Percentiles rank a stretch among this genome's conserved stretches.
These are phyloP conservation scores for Radiomyces spectabilis DNA, from an alignment of 192 early-diverging fungal genomes.

Conservation along the genomic window DNA sequence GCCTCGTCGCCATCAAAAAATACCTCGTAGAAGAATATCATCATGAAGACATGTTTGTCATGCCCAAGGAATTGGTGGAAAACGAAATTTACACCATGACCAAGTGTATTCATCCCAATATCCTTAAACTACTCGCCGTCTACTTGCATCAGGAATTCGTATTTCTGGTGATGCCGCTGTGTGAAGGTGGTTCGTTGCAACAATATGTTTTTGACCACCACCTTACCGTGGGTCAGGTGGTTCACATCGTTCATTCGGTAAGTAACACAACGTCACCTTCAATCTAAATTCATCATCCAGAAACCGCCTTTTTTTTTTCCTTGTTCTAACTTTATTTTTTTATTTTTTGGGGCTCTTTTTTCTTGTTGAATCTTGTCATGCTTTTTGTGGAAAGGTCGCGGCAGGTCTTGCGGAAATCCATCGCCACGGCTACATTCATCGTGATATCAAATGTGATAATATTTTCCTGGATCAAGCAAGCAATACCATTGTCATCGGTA, in stretches of 20 bases:
- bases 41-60: slow-evolving; percentile 25
- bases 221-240: slow-evolving; percentile 23
- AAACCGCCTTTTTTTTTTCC: neutral
- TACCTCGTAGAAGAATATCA: slow-evolving; percentile 25
- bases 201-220: slow-evolving; percentile 31
- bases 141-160: slow-evolving; percentile 25
- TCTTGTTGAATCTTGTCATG: neutral
- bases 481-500: slow-evolving; percentile 29
- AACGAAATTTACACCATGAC: slow-evolving; percentile 35
- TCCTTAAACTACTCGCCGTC: slow-evolving; percentile 21
- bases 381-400: slow-evolving; percentile 15
- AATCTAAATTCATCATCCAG: too few species aligned
- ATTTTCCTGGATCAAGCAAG: slow-evolving; percentile 23
- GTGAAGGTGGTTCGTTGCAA: slow-evolving; percentile 28
- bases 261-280: too few species aligned
- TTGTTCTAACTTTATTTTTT: neutral
- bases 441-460: slow-evolving; percentile 36
- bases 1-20: slow-evolving; percentile 28
- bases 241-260: slow-evolving; percentile 24
- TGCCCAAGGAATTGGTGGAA: slow-evolving; percentile 30
- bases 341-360: too few species aligned
- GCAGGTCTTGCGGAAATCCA: slow-evolving; percentile 28
- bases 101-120: slow-evolving; percentile 23
- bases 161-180: slow-evolving; percentile 28
- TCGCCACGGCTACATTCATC: slow-evolving; percentile 29